These are phyloP conservation scores for Cyanophora paradoxa DNA, from an alignment of 78 protist species.

Conservation along the genomic window DNA sequence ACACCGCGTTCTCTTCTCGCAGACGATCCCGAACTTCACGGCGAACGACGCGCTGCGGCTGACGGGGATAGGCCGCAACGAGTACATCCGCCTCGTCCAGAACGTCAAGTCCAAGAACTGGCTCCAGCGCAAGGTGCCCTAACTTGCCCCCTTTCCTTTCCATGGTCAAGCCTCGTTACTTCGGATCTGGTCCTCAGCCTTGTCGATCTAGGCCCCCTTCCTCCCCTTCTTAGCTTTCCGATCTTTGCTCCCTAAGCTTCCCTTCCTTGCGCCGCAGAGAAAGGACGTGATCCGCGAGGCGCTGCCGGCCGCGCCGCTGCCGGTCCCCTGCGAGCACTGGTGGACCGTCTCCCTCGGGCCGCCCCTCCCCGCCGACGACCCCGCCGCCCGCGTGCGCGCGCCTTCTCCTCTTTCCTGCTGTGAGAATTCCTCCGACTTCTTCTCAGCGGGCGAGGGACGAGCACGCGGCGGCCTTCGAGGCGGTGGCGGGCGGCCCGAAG, in stretches of 20 bases:
- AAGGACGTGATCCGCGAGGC: not conserved
- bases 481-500: too few species aligned
- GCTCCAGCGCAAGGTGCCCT: not conserved
- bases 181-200: too few species aligned
- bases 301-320: constrained; percentile 1
- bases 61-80: constrained; percentile 67
- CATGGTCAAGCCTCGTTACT: too few species aligned
- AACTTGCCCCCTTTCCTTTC: too few species aligned
- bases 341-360: constrained; percentile 33
- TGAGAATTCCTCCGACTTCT: too few species aligned
- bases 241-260: not conserved
- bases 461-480: too few species aligned
- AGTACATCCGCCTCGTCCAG: constrained; percentile 56
- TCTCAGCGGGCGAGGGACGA: too few species aligned
- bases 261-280: not conserved
- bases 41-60: constrained; percentile 56
- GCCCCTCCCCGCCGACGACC: too few species aligned
- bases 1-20: constrained; percentile 39
- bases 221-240: not conserved
- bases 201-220: too few species aligned
- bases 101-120: constrained; percentile 15
- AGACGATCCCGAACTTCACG: constrained; percentile 75
- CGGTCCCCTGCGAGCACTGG: constrained; percentile 24
- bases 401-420: too few species aligned
- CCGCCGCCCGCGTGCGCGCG: too few species aligned